A percentile compares a stretch with the other conserved stretches of the same genome.
phyloP scores from a whole-genome alignment of 306 rosid species.

The Prunus dulcis region DNA sequence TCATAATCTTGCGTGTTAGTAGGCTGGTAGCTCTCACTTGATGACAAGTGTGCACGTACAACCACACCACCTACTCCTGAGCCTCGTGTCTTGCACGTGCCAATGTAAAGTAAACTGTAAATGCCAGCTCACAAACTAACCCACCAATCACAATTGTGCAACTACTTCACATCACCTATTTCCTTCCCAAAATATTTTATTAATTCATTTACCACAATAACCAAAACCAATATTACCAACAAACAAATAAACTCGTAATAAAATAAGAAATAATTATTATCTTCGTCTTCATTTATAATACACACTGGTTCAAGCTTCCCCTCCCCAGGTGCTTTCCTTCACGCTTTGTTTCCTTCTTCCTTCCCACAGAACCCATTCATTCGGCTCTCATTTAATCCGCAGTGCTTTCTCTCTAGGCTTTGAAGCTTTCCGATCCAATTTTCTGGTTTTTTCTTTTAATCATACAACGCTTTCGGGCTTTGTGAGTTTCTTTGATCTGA shows the following conservation, averaged over 20 bases:
- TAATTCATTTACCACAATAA: slow-evolving; percentile 9
- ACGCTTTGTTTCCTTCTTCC: slow-evolving; percentile 40
- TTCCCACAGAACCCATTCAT: slow-evolving; percentile 32
- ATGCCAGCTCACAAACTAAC: not conserved
- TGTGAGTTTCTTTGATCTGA: slow-evolving; percentile 24
- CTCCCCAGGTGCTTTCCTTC: slow-evolving; percentile 22
- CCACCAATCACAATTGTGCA: slow-evolving; percentile 15
- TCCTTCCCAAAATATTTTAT: not conserved
- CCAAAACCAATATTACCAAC: slow-evolving; percentile 4
- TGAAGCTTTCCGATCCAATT: slow-evolving; percentile 25
- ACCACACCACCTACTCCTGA: slow-evolving; percentile 18
- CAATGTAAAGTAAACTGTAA: not conserved
- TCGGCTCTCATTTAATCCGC: slow-evolving; percentile 23
- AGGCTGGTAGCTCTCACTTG: not conserved
- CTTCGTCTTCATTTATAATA: slow-evolving; percentile 15
- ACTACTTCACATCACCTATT: not conserved
- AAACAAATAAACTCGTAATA: not conserved
- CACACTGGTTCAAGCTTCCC: slow-evolving; percentile 29
- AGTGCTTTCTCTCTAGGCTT: slow-evolving; percentile 16
- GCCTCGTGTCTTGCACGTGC: slow-evolving; percentile 31
- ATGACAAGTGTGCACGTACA: slow-evolving; percentile 29
- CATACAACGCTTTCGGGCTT: slow-evolving; percentile 11
- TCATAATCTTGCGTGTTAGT: not conserved
- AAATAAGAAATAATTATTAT: not conserved
- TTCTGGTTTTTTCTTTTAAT: slow-evolving; percentile 19